These are phyloP conservation scores for Haematococcus sp. DNA, from an alignment of 139 green algal species.

Conservation along the genomic window DNA sequence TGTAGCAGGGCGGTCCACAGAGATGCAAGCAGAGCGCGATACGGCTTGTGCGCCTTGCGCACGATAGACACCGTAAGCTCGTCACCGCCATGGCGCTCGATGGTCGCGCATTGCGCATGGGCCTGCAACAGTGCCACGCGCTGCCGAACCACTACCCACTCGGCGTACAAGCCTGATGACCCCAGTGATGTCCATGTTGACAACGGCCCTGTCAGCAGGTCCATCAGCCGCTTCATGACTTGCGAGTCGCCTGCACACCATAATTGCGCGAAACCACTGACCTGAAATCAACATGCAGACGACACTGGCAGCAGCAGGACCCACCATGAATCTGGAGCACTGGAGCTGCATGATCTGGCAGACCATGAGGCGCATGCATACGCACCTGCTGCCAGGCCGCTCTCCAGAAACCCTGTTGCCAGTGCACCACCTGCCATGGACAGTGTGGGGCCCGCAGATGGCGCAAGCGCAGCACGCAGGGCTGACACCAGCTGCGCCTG, in stretches of 20 bases:
- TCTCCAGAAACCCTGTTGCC: conserved; percentile 63
- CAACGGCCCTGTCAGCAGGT: conserved; percentile 57
- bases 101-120: conserved; percentile 60
- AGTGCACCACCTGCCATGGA: conserved; percentile 57
- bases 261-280: not conserved
- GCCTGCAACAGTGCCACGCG: conserved; percentile 52
- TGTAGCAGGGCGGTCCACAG: conserved; percentile 56
- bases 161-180: conserved; percentile 54
- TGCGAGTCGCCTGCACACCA: conserved; percentile 28
- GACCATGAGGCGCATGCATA: no score
- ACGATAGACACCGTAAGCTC: conserved; percentile 28
- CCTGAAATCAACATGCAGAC: not conserved
- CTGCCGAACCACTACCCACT: conserved; percentile 66
- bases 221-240: conserved; percentile 70
- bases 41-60: conserved; percentile 24
- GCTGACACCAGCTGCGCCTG: conserved; percentile 78
- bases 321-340: no score
- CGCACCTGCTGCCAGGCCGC: conserved; percentile 47
- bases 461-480: conserved; percentile 43
- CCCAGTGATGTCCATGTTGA: conserved; percentile 25
- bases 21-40: conserved; percentile 25
- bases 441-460: conserved; percentile 43
- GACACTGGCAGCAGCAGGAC: no score
- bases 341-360: no score
- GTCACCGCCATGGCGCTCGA: conserved; percentile 23